These are phyloP conservation scores for Mycena leptocephala DNA, from an alignment of 768 basidiomycete species.

Conservation along the genomic window DNA sequence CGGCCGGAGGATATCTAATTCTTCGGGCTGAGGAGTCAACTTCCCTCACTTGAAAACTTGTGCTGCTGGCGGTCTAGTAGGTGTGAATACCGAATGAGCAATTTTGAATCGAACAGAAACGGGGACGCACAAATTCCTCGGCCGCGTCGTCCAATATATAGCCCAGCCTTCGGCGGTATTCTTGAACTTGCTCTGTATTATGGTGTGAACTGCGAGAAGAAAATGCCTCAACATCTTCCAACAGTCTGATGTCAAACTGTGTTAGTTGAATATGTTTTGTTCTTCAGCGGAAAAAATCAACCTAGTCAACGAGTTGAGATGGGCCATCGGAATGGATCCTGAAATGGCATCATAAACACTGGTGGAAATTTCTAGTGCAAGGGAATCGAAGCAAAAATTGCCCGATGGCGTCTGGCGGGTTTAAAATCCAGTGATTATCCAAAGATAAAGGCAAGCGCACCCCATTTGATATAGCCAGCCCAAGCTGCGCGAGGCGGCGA, in stretches of 20 bases:
- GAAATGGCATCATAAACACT: not conserved
- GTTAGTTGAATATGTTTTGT: not conserved
- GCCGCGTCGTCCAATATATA: not conserved
- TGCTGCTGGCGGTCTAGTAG: not conserved
- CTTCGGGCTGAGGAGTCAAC: not conserved
- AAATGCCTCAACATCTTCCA: constrained; percentile 3
- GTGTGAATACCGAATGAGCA: not conserved
- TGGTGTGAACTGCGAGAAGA: not conserved
- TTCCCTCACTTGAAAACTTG: not conserved
- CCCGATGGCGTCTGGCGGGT: not conserved
- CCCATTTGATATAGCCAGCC: not conserved
- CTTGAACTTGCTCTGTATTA: constrained; percentile 4
- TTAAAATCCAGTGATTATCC: not conserved
- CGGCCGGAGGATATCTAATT: not conserved
- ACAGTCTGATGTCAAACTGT: not conserved
- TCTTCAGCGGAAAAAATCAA: too few species aligned
- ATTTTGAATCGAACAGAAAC: not conserved
- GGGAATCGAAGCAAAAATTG: not conserved
- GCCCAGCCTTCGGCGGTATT: not conserved
- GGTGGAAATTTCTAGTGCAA: constrained; percentile 11
- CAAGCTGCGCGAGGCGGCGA: constrained; percentile 7
- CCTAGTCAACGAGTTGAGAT: not conserved
- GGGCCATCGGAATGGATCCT: not conserved
- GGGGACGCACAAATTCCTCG: not conserved
- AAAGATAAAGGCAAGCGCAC: not conserved